phyloP scores from a whole-genome alignment of 306 rosid species.

The Fagus crenata region DNA sequence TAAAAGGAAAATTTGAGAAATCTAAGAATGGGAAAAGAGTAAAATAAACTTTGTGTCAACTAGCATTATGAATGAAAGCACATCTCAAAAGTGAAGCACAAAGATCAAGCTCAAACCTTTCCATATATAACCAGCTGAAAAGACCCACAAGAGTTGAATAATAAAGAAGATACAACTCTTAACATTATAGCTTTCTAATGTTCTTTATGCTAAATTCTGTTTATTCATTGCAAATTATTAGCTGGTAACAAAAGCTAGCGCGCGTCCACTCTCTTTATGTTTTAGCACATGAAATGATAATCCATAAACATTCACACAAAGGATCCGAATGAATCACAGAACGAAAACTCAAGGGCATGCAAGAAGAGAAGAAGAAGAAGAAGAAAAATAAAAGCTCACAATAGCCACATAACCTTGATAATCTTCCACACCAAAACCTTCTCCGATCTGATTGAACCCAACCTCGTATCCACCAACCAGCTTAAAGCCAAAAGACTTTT shows the following conservation, averaged over 20 bases:
- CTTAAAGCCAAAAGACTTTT: conserved; percentile 4
- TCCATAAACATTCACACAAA: neutral
- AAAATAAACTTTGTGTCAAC: neutral
- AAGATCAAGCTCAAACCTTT: conserved; percentile 1
- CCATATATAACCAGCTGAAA: neutral
- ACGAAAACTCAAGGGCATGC: neutral
- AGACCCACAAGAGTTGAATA: neutral
- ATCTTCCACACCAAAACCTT: conserved; percentile 16
- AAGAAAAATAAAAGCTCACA: conserved; percentile 10
- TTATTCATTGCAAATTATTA: neutral
- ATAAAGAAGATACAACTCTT: neutral
- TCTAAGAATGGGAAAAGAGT: neutral
- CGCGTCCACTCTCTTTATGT: neutral
- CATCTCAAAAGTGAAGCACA: neutral
- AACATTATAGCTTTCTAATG: neutral
- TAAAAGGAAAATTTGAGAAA: neutral
- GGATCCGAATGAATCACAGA: neutral
- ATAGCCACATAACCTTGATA: conserved; percentile 42
- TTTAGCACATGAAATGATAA: neutral
- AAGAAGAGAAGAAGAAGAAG: conserved; percentile 8
- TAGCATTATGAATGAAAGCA: neutral
- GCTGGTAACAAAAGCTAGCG: neutral
- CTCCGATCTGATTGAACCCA: conserved; percentile 52
- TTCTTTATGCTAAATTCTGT: neutral
- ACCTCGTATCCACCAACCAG: conserved; percentile 32